These are phyloP conservation scores for Hemerocallis citrina DNA, from an alignment of 106 monocot species.

Conservation along the genomic window DNA sequence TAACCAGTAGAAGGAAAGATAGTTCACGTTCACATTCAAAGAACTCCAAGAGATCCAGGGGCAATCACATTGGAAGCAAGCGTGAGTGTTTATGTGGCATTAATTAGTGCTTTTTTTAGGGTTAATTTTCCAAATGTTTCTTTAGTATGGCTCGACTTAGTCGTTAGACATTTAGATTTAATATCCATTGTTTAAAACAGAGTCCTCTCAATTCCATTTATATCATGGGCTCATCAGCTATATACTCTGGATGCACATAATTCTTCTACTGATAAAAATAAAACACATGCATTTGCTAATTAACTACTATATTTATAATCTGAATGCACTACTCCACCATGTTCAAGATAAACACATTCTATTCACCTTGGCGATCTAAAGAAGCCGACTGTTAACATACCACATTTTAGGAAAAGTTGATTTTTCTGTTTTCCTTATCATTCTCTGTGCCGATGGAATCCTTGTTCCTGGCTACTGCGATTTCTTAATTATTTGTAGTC, in stretches of 20 bases:
- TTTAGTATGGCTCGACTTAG: not conserved
- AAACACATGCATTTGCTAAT: too few species aligned
- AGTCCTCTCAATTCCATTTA: not conserved
- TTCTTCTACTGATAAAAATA: not conserved
- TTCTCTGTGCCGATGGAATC: too few species aligned
- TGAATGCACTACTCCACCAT: too few species aligned
- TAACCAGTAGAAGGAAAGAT: not conserved
- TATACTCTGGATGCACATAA: not conserved
- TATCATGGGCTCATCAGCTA: not conserved
- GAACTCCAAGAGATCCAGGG: not conserved
- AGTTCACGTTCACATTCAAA: not conserved
- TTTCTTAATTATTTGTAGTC: too few species aligned
- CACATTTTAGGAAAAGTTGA: too few species aligned
- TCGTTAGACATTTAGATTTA: too few species aligned
- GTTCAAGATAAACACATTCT: too few species aligned
- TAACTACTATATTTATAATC: too few species aligned
- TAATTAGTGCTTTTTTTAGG: not conserved
- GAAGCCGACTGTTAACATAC: too few species aligned
- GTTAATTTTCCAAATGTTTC: not conserved
- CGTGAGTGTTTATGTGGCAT: not conserved
- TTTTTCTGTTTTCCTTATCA: too few species aligned
- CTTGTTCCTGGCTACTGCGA: too few species aligned
- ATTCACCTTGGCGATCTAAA: too few species aligned
- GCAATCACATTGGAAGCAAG: not conserved
- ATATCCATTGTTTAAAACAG: not conserved